phyloP scores from a whole-genome alignment of 2,329 filamentous ascomycete species.

The Aureobasidium melanogenum region DNA sequence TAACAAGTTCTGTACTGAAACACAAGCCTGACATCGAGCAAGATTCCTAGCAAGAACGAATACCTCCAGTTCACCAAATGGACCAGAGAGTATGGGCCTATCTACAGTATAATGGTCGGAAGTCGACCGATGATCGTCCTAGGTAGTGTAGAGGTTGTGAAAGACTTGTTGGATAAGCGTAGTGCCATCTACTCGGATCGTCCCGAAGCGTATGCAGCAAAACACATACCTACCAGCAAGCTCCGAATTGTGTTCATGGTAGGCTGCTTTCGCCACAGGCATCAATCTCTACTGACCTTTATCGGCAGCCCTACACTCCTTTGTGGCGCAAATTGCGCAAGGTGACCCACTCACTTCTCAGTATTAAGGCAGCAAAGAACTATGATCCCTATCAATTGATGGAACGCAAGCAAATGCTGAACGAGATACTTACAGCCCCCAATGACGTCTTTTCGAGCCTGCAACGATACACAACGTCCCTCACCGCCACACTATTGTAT shows the following conservation, averaged over 20 bases:
- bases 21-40: constrained; percentile 20
- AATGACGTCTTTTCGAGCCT: constrained; percentile 36
- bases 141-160: constrained; percentile 31
- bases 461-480: constrained; percentile 39
- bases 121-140: constrained; percentile 34
- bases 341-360: constrained; percentile 40
- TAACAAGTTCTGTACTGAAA: constrained; percentile 23
- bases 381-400: constrained; percentile 50
- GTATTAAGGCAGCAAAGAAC: constrained; percentile 29
- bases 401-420: constrained; percentile 47
- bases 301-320: constrained; percentile 8
- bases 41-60: constrained; percentile 28
- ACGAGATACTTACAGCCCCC: constrained; percentile 38
- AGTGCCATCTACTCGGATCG: constrained; percentile 19
- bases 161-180: constrained; percentile 24
- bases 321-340: constrained; percentile 29
- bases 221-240: constrained; percentile 14
- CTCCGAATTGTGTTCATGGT: constrained; percentile 19
- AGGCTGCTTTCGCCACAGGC: background rate
- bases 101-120: constrained; percentile 32
- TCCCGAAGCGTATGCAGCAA: constrained; percentile 18
- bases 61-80: constrained; percentile 24
- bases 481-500: constrained; percentile 44
- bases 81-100: constrained; percentile 22
- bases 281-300: background rate